These are phyloP conservation scores for Emmonsiellopsis sp. DNA, from an alignment of 2,329 filamentous ascomycete species.

Conservation along the genomic window DNA sequence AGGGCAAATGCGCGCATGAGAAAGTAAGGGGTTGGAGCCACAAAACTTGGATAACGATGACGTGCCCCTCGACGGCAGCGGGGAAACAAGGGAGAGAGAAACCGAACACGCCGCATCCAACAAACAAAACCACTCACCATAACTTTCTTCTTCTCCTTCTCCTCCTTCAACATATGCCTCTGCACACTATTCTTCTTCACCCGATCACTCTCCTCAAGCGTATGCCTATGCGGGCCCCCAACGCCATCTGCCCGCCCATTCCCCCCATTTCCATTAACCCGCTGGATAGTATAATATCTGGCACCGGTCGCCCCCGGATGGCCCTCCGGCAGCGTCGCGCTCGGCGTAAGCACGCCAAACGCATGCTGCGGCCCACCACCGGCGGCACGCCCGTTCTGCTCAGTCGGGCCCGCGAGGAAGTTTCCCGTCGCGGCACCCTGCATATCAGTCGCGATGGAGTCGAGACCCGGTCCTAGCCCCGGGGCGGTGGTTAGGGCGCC, in stretches of 20 bases:
- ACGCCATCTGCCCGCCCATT: slow-evolving; percentile 63
- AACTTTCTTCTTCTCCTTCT: slow-evolving; percentile 55
- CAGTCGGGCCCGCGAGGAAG: slow-evolving; percentile 1
- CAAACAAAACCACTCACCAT: slow-evolving; percentile 35
- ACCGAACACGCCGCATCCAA: neutral
- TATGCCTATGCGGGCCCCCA: slow-evolving; percentile 64
- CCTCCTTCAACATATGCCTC: slow-evolving; percentile 53
- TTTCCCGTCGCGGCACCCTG: neutral
- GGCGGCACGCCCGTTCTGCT: slow-evolving; percentile 15
- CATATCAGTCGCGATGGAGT: slow-evolving; percentile 10
- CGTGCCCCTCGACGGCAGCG: neutral
- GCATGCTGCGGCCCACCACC: slow-evolving; percentile 15
- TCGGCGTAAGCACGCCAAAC: slow-evolving; percentile 37
- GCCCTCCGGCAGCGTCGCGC: slow-evolving; percentile 27
- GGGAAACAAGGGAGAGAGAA: slow-evolving; percentile 1
- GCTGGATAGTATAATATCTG: slow-evolving; percentile 63
- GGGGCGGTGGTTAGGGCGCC: slow-evolving; percentile 29
- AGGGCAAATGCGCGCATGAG: neutral
- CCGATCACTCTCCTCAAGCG: slow-evolving; percentile 61
- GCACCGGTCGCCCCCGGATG: slow-evolving; percentile 43
- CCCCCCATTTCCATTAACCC: slow-evolving; percentile 66
- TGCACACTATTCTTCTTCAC: slow-evolving; percentile 75
- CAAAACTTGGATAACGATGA: neutral
- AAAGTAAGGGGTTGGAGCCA: neutral
- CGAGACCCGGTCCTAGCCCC: slow-evolving; percentile 21